Percentiles rank a stretch among this genome's conserved stretches.
These are phyloP conservation scores for Insectozyma bohioensis DNA, from an alignment of 1,139 yeast genomes.

Conservation along the genomic window DNA sequence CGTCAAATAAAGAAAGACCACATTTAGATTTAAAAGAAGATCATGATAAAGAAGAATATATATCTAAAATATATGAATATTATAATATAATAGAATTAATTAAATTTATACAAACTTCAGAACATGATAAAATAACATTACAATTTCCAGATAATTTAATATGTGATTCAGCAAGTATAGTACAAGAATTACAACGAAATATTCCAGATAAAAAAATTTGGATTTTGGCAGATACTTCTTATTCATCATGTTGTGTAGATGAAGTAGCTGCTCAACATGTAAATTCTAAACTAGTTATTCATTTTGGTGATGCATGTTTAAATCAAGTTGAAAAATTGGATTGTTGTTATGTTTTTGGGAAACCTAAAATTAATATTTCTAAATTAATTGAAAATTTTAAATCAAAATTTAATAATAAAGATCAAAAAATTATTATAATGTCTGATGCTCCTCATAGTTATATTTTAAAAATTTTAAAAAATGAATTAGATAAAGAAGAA, in stretches of 20 bases:
- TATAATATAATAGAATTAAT: constrained; percentile 52
- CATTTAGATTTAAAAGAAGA: constrained; percentile 30
- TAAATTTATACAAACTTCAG: constrained; percentile 22
- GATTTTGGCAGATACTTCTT: constrained; percentile 92
- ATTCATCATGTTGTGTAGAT: constrained; percentile 93
- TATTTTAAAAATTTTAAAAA: constrained; percentile 35
- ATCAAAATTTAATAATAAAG: constrained; percentile 30
- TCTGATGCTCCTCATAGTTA: constrained; percentile 63
- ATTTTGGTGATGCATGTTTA: constrained; percentile 93
- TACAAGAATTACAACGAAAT: constrained; percentile 43
- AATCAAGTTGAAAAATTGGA: constrained; percentile 73
- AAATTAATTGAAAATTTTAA: constrained; percentile 35
- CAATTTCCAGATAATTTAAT: constrained; percentile 88
- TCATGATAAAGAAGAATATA: constrained; percentile 25
- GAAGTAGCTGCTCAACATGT: constrained; percentile 97
- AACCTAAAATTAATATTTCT: constrained; percentile 49
- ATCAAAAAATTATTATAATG: constrained; percentile 56
- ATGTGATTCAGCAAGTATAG: constrained; percentile 74
- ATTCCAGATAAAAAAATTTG: constrained; percentile 34
- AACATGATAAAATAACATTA: constrained; percentile 60
- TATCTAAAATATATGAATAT: constrained; percentile 39
- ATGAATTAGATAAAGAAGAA: constrained; percentile 24
- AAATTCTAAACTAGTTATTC: constrained; percentile 78
- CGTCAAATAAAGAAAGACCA: constrained; percentile 27
- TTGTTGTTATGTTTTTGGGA: constrained; percentile 76